Base-by-base conservation (phyloP, 2,329 filamentous ascomycete species). In the Apiospora arundinis region DNA sequence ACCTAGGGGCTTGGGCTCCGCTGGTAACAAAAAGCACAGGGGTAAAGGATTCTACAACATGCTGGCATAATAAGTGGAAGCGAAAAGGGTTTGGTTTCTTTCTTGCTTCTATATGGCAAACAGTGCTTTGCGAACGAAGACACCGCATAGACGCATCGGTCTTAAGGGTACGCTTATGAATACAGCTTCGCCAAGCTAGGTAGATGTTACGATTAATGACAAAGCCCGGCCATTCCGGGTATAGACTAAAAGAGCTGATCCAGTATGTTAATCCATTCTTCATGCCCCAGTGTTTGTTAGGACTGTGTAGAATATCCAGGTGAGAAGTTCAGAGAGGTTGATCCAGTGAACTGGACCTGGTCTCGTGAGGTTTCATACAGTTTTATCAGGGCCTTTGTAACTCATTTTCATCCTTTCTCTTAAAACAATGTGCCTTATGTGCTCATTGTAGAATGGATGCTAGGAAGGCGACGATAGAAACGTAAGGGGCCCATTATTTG, bases 131-230 rank as follows among this genome's bases (percentile, higher is more conserved):
- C 32, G n/a, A 14, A n/a, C 21, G 56, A 63, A 63, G 56, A 63
- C 5, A 32, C 21, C 7, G n/a, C 45, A 48, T 48, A n/a, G 45
- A n/a, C 45, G 5, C 5, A 63, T 37, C 2, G 56, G 32, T 7
- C 32, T 63, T 63, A 63, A 14, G 56, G 32, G 32, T 40, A 63
- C 56, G 32, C 56, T 63, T 40, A 63, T 40, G 56, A 63, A 63
- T n/a, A 40, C 18, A 63, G 32, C 32, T 14, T 40, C 32, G 56
- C 56, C 56, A 63, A 63, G 12, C 56, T 21, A 63, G 56, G 56
- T 63, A 63, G 56, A 63, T 40, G 56, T 40, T 63, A 63, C 56
- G 56, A 63, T 63, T 63, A 40, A 63, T 63, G 56, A 63, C 21
- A 63, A 18, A 63, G n/a, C 18, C 56, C 32, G 32, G 28, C 12